phyloP scores from a whole-genome alignment of 495 filamentous ascomycete genomes.

The Xylona heveae region DNA sequence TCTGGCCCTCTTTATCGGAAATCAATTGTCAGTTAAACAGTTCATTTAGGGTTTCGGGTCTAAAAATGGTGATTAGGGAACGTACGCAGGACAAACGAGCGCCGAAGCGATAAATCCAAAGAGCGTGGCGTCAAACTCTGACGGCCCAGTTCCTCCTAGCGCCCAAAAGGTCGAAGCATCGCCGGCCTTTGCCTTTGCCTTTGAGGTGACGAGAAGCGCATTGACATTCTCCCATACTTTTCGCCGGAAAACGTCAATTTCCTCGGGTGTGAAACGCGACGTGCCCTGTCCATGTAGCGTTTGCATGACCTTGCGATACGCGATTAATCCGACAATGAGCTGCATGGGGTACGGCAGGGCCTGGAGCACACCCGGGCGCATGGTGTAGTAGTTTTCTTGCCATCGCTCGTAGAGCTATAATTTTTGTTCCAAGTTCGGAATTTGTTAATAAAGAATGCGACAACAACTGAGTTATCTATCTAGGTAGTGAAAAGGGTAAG shows the following conservation, averaged over 20 bases:
- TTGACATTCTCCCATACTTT: constrained; percentile 33
- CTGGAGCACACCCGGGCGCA: constrained; percentile 29
- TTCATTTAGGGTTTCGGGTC: no score
- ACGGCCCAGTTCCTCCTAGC: constrained; percentile 28
- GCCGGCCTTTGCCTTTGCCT: constrained; percentile 5
- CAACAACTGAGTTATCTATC: no score
- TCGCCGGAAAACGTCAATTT: constrained; percentile 20
- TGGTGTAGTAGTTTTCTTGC: constrained; percentile 37
- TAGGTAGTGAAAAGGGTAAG: constrained; percentile 7
- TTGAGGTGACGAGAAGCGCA: constrained; percentile 14
- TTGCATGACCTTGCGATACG: constrained; percentile 20
- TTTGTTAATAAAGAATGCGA: no score
- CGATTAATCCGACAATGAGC: constrained; percentile 28
- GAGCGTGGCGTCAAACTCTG: constrained; percentile 31
- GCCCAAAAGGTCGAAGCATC: constrained; percentile 28
- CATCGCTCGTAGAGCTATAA: constrained; percentile 28
- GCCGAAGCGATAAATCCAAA: constrained; percentile 32
- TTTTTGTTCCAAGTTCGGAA: no score
- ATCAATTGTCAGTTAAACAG: neutral
- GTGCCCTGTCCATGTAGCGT: constrained; percentile 34
- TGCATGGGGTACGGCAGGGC: constrained; percentile 27
- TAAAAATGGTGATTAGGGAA: constrained; percentile 6
- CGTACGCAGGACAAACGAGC: constrained; percentile 32
- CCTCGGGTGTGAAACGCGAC: constrained; percentile 23
- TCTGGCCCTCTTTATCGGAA: constrained; percentile 21